Conservation (phyloP, 2,329 filamentous ascomycete species). For the Cordyceps militaris region DNA sequence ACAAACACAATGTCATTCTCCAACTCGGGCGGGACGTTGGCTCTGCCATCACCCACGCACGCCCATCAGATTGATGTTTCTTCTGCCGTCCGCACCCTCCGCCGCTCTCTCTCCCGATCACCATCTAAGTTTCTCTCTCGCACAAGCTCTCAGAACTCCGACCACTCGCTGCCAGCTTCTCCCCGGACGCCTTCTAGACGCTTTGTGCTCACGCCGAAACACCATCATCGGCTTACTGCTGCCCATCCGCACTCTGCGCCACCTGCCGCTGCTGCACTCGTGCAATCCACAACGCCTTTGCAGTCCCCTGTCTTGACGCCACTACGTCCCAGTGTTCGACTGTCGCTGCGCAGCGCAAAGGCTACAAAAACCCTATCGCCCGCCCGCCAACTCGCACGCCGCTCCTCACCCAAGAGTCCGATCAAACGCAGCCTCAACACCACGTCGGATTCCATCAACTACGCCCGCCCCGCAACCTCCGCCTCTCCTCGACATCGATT, state of each 20-base stretch:
- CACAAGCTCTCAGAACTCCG: slow-evolving; percentile 39
- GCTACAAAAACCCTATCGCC: slow-evolving; percentile 49
- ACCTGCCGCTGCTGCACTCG: slow-evolving; percentile 22
- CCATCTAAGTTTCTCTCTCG: slow-evolving; percentile 75
- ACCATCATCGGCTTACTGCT: slow-evolving; percentile 22
- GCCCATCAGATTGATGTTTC: slow-evolving; percentile 77
- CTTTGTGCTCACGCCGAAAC: slow-evolving; percentile 31
- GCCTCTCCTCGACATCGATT: slow-evolving; percentile 18
- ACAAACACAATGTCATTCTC: slow-evolving; percentile 48
- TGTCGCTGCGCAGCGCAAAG: slow-evolving; percentile 57
- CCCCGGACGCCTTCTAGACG: slow-evolving; percentile 48
- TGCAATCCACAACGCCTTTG: slow-evolving; percentile 24
- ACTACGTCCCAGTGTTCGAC: slow-evolving; percentile 58
- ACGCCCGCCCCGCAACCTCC: slow-evolving; percentile 41
- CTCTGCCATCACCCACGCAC: slow-evolving; percentile 79
- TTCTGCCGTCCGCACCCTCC: slow-evolving; percentile 72
- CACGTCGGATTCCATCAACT: slow-evolving; percentile 65
- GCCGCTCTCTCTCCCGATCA: slow-evolving; percentile 86
- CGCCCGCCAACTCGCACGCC: slow-evolving; percentile 49
- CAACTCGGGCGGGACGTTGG: slow-evolving; percentile 67
- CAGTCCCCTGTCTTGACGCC: slow-evolving; percentile 53
- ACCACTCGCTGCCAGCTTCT: slow-evolving; percentile 38
- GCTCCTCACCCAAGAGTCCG: slow-evolving; percentile 73
- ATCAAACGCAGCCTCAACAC: slow-evolving; percentile 68
- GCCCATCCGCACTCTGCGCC: slow-evolving; percentile 29